Evolutionary conservation across 179 eudicot species (phyloP).

Genomic region (Spergularia azorica): DNA sequence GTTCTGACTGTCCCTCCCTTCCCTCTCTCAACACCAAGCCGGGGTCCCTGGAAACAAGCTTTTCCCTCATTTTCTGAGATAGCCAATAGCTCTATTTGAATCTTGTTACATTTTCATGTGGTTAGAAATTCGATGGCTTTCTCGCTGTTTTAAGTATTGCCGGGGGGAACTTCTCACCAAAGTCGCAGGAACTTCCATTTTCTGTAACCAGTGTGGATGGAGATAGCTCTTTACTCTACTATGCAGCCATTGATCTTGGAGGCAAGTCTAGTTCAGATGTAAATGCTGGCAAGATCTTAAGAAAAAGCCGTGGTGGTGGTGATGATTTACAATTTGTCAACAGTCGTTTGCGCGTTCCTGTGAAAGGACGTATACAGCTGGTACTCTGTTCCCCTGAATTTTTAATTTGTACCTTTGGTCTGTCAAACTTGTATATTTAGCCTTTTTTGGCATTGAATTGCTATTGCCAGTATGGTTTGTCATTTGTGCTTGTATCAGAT

Average conservation of each 20-base stretch:
- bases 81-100: constrained; percentile 11
- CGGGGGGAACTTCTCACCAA: constrained; percentile 80
- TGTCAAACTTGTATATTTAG: neutral
- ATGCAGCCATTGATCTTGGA: constrained; percentile 66
- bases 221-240: constrained; percentile 69
- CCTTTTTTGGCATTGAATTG: neutral
- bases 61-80: neutral
- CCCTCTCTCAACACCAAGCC: neutral
- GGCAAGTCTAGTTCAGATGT: constrained; percentile 42
- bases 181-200: constrained; percentile 82
- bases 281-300: constrained; percentile 26
- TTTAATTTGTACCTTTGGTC: neutral
- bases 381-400: constrained; percentile 34
- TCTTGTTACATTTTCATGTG: constrained; percentile 18
- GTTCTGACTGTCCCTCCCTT: neutral
- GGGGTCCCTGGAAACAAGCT: neutral
- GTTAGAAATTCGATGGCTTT: constrained; percentile 73
- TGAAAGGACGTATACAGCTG: constrained; percentile 86
- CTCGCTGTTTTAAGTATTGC: constrained; percentile 67
- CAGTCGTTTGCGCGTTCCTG: constrained; percentile 64
- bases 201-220: constrained; percentile 74
- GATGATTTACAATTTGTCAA: constrained; percentile 39
- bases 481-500: neutral
- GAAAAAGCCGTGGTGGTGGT: constrained; percentile 34
- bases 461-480: neutral